A percentile compares a stretch with the other conserved stretches of the same genome.
Evolutionary conservation across 352 stramenopile species (phyloP).

Genomic region (Phytophthora sp.): DNA sequence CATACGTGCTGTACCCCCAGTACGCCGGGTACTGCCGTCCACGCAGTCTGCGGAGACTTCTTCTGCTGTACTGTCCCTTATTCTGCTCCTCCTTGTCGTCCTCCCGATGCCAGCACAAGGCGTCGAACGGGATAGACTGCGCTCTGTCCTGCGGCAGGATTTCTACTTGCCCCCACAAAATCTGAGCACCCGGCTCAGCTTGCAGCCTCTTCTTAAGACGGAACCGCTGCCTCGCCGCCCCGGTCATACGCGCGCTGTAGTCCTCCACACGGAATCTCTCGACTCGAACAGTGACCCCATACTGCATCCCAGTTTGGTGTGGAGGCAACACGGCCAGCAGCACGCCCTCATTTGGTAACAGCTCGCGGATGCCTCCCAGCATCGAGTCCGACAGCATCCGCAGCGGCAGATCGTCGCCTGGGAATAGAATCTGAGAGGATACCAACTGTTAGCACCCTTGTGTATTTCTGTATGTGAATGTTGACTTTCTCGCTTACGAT

Average conservation of each 20-base stretch:
- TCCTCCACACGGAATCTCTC: conserved; percentile 63
- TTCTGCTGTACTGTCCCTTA: conserved; percentile 9
- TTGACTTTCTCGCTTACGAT: conserved; percentile 52
- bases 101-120: conserved; percentile 16
- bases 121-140: conserved; percentile 49
- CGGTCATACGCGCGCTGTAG: conserved; percentile 55
- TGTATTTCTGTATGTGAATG: neutral
- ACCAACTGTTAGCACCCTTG: conserved; percentile 2
- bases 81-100: conserved; percentile 4
- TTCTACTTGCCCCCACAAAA: conserved; percentile 54
- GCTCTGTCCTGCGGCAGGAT: conserved; percentile 62
- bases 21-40: conserved; percentile 52
- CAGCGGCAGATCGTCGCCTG: conserved; percentile 77
- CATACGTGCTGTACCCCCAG: conserved; percentile 53
- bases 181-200: conserved; percentile 14
- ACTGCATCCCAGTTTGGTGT: conserved; percentile 57
- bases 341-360: conserved; percentile 50
- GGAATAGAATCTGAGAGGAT: conserved; percentile 78
- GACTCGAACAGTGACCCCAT: conserved; percentile 74
- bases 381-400: conserved; percentile 71
- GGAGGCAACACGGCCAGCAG: conserved; percentile 68
- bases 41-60: conserved; percentile 22
- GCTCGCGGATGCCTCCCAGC: conserved; percentile 50
- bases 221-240: conserved; percentile 72
- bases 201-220: conserved; percentile 43